Evolutionary conservation across 495 filamentous ascomycete species (phyloP).

Genomic region (Aspergillus cavernicola): DNA sequence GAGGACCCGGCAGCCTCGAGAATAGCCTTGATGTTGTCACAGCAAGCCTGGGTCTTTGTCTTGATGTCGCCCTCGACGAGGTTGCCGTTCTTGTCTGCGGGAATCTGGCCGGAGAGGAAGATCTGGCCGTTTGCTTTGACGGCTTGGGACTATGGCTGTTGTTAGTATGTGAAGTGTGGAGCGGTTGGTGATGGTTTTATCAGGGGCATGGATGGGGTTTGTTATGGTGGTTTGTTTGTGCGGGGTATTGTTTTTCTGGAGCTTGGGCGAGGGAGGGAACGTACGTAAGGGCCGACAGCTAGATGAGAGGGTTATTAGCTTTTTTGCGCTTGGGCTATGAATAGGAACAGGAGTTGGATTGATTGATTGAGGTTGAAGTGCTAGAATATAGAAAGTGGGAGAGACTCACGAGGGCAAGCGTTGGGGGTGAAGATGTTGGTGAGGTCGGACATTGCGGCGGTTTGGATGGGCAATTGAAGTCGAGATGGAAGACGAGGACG

Average conservation of each 20-base stretch:
- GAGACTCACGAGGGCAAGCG: constrained; percentile 48
- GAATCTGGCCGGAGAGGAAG: constrained; percentile 93
- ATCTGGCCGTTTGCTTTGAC: constrained; percentile 77
- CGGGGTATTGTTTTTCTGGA: not conserved
- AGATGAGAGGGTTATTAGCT: constrained; percentile 32
- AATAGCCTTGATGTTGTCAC: constrained; percentile 73
- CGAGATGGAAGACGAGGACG: constrained; percentile 7
- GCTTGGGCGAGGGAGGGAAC: constrained; percentile 15
- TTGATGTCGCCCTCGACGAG: constrained; percentile 73
- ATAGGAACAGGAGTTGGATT: not conserved
- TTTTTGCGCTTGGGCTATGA: not conserved
- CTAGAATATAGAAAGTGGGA: not conserved
- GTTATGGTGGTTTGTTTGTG: not conserved
- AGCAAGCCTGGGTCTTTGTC: constrained; percentile 70
- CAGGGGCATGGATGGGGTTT: not conserved
- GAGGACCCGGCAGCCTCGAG: constrained; percentile 72
- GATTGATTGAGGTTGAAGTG: not conserved
- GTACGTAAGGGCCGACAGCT: constrained; percentile 59
- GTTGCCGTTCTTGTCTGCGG: constrained; percentile 69
- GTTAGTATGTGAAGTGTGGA: not conserved
- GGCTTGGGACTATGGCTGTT: constrained; percentile 68
- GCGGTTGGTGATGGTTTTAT: not conserved
- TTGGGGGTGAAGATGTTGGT: constrained; percentile 39
- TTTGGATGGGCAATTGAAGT: constrained; percentile 13
- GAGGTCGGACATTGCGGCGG: constrained; percentile 32